Base-by-base conservation (phyloP, 345 rosid species). In the Trapa bicornis region DNA sequence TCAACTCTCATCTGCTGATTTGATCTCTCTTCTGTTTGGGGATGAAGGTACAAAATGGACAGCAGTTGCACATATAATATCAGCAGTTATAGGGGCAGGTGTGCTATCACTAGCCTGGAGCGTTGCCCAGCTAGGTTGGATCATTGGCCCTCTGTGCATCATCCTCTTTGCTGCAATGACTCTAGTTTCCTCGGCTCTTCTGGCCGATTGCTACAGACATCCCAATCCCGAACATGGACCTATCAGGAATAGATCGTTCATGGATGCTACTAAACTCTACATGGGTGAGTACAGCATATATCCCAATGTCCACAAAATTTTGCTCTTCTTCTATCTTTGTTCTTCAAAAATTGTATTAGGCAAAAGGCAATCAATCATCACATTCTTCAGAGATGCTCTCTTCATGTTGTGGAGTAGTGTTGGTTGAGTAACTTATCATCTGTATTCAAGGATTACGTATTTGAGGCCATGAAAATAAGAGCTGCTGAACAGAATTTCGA, bases 21-120 rank as follows among this genome's bases (percentile, higher is more conserved):
- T 1, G n/a, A 2, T 5, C 2, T 9, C 8, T 57, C 29, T 8
- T 1, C 29, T 22, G 17, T 54, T n/a, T n/a, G 60, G 60, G 10
- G 5, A 54, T 32, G 32, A 69, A 88, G 90, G 96, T 48, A 85
- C 81, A 12, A 1, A 74, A 35, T 82, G 90, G 89, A 83, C 86
- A 15, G 92, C 91, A 1, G 67, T 75, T 65, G 82, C 92, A 3
- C 91, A 86, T 72, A 76, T 86, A 41, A 86, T 90, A 70, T 80
- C 95, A 4, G 92, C 86, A 64, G 92, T 90, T 69, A 84, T 88
- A n/a, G 95, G 92, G 47, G 87, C 95, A 17, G 97, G 95, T 64
- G 92, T 90, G 39, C 72, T 88, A 48, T 90, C 97, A 0, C 80
- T 90, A 8, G 87, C 92, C 15, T 90, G 95, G 95, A 80, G 90